These are phyloP conservation scores for Aspergillus unguis DNA, from an alignment of 2,329 filamentous ascomycete species.

Conservation along the genomic window DNA sequence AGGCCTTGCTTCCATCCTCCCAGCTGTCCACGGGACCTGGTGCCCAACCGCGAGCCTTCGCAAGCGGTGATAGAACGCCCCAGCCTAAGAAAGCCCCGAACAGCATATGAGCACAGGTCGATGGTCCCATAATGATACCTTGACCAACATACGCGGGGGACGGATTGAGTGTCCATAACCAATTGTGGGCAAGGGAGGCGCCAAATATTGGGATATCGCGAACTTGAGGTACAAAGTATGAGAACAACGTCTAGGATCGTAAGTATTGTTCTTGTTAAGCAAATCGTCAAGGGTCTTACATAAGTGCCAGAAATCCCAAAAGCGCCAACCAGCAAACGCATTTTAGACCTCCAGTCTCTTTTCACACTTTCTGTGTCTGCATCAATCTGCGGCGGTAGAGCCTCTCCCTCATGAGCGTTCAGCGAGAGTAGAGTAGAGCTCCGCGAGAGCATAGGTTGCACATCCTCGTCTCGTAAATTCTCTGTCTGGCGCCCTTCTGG, in stretches of 20 bases:
- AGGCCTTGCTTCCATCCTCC: constrained; percentile 91
- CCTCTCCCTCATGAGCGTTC: constrained; percentile 39
- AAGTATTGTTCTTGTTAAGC: background rate
- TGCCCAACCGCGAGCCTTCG: constrained; percentile 83
- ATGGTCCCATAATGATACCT: constrained; percentile 96
- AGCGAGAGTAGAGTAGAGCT: constrained; percentile 34
- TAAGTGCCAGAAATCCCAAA: constrained; percentile 59
- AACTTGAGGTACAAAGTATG: constrained; percentile 84
- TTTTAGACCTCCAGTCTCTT: constrained; percentile 60
- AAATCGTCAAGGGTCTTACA: constrained; percentile 32
- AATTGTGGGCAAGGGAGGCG: constrained; percentile 65
- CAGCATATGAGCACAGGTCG: constrained; percentile 93
- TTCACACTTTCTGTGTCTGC: constrained; percentile 34
- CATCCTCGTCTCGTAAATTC: constrained; percentile 22
- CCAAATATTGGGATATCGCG: constrained; percentile 88
- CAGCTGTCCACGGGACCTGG: constrained; percentile 82
- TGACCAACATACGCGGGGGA: constrained; percentile 97
- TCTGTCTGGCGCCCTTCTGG: constrained; percentile 24
- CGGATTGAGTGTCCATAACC: constrained; percentile 95
- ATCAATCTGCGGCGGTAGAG: constrained; percentile 50
- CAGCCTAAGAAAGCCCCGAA: constrained; percentile 85
- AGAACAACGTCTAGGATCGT: constrained; percentile 66
- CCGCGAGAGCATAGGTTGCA: constrained; percentile 30
- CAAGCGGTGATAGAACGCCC: constrained; percentile 84
- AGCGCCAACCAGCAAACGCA: constrained; percentile 57